Percentiles rank a stretch among this genome's conserved stretches.
These are phyloP conservation scores for Mycoemilia scoparia DNA, from an alignment of 192 early-diverging fungal species.

Conservation along the genomic window DNA sequence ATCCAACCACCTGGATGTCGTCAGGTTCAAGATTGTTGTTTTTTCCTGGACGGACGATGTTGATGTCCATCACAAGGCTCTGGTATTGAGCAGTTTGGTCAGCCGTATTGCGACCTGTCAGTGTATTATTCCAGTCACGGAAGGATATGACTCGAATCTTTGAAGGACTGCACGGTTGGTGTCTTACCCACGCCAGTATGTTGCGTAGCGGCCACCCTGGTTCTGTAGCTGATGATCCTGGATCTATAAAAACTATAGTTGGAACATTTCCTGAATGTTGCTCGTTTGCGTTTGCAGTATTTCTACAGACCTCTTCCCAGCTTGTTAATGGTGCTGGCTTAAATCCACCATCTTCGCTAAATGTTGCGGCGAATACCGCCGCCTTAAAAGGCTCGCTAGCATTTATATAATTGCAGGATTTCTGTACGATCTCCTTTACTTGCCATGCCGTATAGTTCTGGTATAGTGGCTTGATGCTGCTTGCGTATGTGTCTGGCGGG, in stretches of 20 bases:
- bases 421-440: too few relatives aligned
- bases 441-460: too few relatives aligned
- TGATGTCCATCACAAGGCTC: constrained; percentile 16
- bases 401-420: too few relatives aligned
- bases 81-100: constrained; percentile 5
- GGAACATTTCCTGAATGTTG: constrained; percentile 2
- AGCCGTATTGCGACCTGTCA: neutral
- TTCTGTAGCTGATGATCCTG: constrained; percentile 46
- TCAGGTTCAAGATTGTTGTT: neutral
- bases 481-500: constrained; percentile 29
- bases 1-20: constrained; percentile 46
- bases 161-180: constrained; percentile 4
- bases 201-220: constrained; percentile 94
- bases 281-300: neutral
- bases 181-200: constrained; percentile 40
- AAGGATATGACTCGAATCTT: constrained; percentile 14
- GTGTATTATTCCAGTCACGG: constrained; percentile 8
- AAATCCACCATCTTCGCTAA: neutral
- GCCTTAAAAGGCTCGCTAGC: neutral
- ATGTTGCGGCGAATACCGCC: neutral
- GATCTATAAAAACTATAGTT: constrained; percentile 69
- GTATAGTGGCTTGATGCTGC: too few relatives aligned
- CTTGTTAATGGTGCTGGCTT: neutral
- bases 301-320: constrained; percentile 8
- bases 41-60: constrained; percentile 5